Evolutionary conservation across 768 basidiomycete species (phyloP), one percentile per base, ranked within the genome.

Genomic region (Lanmaoa rubissima): DNA sequence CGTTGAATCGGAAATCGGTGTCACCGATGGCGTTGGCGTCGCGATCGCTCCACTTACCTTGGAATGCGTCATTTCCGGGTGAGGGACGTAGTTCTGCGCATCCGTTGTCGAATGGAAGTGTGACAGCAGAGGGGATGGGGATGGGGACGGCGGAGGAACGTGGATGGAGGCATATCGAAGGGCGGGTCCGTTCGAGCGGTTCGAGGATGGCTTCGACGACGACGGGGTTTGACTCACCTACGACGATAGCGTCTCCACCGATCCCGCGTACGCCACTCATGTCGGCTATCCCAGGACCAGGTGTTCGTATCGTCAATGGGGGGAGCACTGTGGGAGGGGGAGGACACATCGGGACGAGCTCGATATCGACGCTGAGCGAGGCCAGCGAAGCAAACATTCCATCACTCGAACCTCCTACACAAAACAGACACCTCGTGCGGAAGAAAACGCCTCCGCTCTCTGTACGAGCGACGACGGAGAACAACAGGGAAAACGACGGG

Each of bases 1-100:
- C 82, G 26, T 64, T 91, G 48, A 86, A 88, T 65, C 82, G 88
- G 34, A 80, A 79, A 59, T 83, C 85, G 13, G 69, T 88, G 5
- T 90, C 89, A 5, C 87, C 89, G 4, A 86, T 89, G 84, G 87
- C 88, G 17, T 76, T 83, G 34, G 73, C 71, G 14, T 82, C 76
- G 55, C 76, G 78, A 54, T 67, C 74, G 19, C 67, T 70, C 32
- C 71, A 63, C 55, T 64, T 69, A 12, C 65, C 69, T 13, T 69
- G 74, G 74, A 67, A 64, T 11, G 39, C 73, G 65, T 70, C 26
- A 74, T 78, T 75, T 3, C 79, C 80, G 7, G 77, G 78, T 1
- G 65, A 66, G 0, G 70, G 71, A 38, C 77, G 80, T 3, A 48
- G 57, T 34, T 5, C 42, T 0, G 48, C 57, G 7, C 59, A 64